Base-by-base conservation (phyloP, 139 green algal genomes). In the Picochlorum costavermella region DNA sequence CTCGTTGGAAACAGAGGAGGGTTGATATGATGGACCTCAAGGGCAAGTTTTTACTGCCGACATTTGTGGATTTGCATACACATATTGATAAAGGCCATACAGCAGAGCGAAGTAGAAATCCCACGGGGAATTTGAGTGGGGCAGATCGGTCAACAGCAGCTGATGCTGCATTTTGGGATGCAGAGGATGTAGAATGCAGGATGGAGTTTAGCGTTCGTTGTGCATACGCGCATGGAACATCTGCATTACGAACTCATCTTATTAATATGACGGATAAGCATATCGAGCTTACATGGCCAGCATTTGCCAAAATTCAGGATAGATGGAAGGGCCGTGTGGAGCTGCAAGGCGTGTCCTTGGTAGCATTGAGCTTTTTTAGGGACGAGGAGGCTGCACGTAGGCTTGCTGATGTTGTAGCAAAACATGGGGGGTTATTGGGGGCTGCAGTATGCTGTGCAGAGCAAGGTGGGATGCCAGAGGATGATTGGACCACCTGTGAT, bases 31-130 rank as follows among this genome's bases (percentile, higher is more conserved):
- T 78, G 2, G 65, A 78, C 55, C 43, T 78, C 13, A 48, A 25
- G 3, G 65, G 65, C 40, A 74, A 74, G 45, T 73, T 78, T 60
- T 48, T 76, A 26, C 64, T 83, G 59, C 84, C 84, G 2, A 77
- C 73, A 1, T 89, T 90, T 62, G 72, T 68, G 16, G 84, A 90
- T 57, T 70, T 90, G 48, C 84, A 90, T 71, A 89, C 82, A 0
- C 83, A 90, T 63, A 87, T 90, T 48, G 83, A 55, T 64, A 90
- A 90, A 64, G 72, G 77, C 2, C 83, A 89, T 58, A 90, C 84
- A 10, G 81, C 77, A 17, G 83, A 90, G 56, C 67, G 84, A 26
- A 86, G 67, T 69, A 68, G 80, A 31, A 90, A 90, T 56, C 63
- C 72, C 2, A 61, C 75, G 13, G 84, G 84, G 23, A 75, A 37